These are phyloP conservation scores for Umbelopsis sp. DNA, from an alignment of 192 early-diverging fungal genomes.

Conservation along the genomic window DNA sequence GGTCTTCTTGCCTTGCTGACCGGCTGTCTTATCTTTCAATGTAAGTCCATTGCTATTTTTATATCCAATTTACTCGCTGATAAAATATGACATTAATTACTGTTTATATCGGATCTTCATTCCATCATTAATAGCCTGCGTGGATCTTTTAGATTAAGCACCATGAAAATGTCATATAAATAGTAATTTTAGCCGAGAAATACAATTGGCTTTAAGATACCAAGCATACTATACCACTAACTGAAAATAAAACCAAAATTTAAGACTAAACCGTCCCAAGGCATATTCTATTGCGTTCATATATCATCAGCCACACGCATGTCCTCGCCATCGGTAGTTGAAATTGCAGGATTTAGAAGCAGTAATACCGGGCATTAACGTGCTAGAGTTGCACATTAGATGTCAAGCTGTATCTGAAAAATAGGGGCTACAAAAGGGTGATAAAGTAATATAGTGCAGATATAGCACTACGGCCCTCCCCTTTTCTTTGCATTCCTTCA, in stretches of 20 bases:
- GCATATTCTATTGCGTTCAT: too few relatives aligned
- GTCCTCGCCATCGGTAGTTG: too few relatives aligned
- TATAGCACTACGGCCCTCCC: not conserved
- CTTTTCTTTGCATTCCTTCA: conserved; percentile 8
- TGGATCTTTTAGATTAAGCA: conserved; percentile 32
- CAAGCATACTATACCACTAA: too few relatives aligned
- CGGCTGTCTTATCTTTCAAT: conserved; percentile 33
- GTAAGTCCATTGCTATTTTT: conserved; percentile 30
- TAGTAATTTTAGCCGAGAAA: too few relatives aligned
- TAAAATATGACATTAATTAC: not conserved
- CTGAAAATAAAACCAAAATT: too few relatives aligned
- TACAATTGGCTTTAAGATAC: too few relatives aligned
- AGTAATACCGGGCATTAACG: not conserved
- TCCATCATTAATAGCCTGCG: conserved; percentile 6
- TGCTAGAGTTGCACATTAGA: too few relatives aligned
- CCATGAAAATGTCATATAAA: too few relatives aligned
- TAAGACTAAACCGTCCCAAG: too few relatives aligned
- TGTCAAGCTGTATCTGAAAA: conserved; percentile 17
- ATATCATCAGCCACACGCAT: too few relatives aligned
- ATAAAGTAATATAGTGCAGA: not conserved
- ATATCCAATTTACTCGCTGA: not conserved
- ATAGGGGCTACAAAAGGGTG: not conserved
- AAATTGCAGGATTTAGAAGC: too few relatives aligned
- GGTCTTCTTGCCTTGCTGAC: conserved; percentile 32
- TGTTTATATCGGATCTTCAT: conserved; percentile 1